These are phyloP conservation scores for Suillus bovinus DNA, from an alignment of 768 basidiomycete genomes.

Conservation along the genomic window DNA sequence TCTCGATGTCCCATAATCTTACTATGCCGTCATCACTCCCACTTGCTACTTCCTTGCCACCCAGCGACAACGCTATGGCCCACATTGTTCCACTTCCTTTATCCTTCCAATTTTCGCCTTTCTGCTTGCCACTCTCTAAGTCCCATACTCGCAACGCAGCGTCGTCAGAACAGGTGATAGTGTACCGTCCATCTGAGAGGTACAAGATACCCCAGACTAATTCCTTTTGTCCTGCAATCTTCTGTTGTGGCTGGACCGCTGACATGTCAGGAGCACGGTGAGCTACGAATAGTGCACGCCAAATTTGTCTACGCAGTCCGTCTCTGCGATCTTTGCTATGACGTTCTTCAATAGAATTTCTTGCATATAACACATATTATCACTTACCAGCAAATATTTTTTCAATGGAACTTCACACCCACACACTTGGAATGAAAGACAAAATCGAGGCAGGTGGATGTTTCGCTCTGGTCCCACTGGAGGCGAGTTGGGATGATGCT, in stretches of 20 bases:
- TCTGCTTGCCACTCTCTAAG: neutral
- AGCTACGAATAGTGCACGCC: neutral
- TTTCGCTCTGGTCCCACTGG: too few relatives aligned
- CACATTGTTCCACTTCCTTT: neutral
- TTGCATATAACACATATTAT: neutral
- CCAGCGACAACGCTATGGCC: neutral
- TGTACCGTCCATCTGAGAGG: neutral
- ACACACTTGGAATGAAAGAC: neutral
- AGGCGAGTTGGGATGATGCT: neutral
- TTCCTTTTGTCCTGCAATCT: neutral
- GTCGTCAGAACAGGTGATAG: neutral
- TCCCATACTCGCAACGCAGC: neutral
- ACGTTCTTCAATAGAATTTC: neutral
- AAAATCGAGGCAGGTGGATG: too few relatives aligned
- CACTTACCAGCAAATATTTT: neutral
- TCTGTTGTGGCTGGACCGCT: neutral
- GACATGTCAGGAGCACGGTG: neutral
- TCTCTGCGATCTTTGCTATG: neutral
- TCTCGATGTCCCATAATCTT: neutral
- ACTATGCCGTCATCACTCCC: neutral
- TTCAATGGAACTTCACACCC: neutral
- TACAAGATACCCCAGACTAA: neutral
- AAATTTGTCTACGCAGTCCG: neutral
- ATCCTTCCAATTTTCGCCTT: neutral
- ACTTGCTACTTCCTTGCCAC: neutral